Base-by-base conservation (phyloP, 208 protist genomes). In the Wallacemonas rigidus region DNA sequence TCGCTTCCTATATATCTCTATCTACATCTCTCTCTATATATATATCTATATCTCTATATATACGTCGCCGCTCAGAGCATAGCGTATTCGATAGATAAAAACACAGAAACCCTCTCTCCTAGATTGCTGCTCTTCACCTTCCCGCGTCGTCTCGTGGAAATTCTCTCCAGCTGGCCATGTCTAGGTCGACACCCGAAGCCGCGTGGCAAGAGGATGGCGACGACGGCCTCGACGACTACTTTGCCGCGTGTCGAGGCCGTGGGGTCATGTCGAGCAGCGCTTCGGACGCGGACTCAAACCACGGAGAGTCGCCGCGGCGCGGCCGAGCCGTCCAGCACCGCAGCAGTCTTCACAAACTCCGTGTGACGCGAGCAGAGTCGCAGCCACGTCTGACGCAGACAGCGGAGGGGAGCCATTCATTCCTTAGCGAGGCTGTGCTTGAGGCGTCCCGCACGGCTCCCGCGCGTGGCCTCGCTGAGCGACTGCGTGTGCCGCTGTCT, bases 151-250 rank as follows among this genome's bases (percentile, higher is more conserved):
- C n/a, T n/a, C n/a, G n/a, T n/a, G n/a, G n/a, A n/a, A n/a, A n/a
- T n/a, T n/a, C 6, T 61, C 35, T 50, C 53, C 26, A 26, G 26
- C 26, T 26, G 26, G 26, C 0, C 26, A 26, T 26, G 26, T 26
- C 26, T 35, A 67, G 35, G 51, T 1, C 51, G 14, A 2, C 15
- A 0, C 0, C 51, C 6, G 5, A 15, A 7, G 12, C 6, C 36
- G 35, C 60, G 39, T 26, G 36, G 2, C 45, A 53, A 35, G 41
- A 41, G 26, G 56, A 35, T 11, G 47, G 38, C 14, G 76, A 92
- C 14, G 71, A 64, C 15, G 74, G 72, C n/a, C 57, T 92, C 3
- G 74, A 79, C 11, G 81, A 86, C 15, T 92, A 92, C 71, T 92
- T 79, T n/a, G 78, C 70, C 7, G 83, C 71, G 6, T 92, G 87